phyloP scores from a whole-genome alignment of 1,284 basidiomycete species.

The Phellinidium pouzarii region DNA sequence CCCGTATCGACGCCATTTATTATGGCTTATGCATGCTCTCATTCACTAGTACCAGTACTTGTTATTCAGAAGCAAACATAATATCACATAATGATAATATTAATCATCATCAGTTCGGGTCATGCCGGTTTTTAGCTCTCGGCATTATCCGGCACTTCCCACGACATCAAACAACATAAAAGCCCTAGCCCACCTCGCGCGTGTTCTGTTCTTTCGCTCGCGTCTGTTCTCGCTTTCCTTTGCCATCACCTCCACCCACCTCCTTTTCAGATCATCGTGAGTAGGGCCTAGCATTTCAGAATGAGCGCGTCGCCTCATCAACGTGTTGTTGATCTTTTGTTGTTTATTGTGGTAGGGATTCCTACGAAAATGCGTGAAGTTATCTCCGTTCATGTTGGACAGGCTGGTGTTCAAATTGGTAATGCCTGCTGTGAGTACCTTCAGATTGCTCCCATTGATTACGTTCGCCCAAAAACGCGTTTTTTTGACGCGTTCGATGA shows the following conservation, averaged over 20 bases:
- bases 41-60: too few relatives aligned
- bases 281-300: neutral
- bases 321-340: neutral
- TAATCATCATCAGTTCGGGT: too few relatives aligned
- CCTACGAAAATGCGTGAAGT: slow-evolving; percentile 74
- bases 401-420: slow-evolving; percentile 95
- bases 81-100: too few relatives aligned
- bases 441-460: slow-evolving; percentile 2
- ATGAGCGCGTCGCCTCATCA: neutral
- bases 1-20: too few relatives aligned
- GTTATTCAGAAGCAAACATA: too few relatives aligned
- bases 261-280: neutral
- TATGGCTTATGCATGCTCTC: too few relatives aligned
- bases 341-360: slow-evolving; percentile 2
- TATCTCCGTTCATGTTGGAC: slow-evolving; percentile 91
- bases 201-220: slow-evolving; percentile 6
- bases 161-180: too few relatives aligned
- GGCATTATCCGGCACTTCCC: too few relatives aligned
- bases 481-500: slow-evolving; percentile 19
- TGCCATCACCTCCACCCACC: slow-evolving; percentile 7
- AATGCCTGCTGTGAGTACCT: slow-evolving; percentile 83
- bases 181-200: slow-evolving; percentile 5
- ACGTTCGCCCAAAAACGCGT: slow-evolving; percentile 5
- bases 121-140: too few relatives aligned
- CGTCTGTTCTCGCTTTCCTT: slow-evolving; percentile 4